These are phyloP conservation scores for Euphorbia pulcherrima DNA, from an alignment of 345 rosid genomes.

Conservation along the genomic window DNA sequence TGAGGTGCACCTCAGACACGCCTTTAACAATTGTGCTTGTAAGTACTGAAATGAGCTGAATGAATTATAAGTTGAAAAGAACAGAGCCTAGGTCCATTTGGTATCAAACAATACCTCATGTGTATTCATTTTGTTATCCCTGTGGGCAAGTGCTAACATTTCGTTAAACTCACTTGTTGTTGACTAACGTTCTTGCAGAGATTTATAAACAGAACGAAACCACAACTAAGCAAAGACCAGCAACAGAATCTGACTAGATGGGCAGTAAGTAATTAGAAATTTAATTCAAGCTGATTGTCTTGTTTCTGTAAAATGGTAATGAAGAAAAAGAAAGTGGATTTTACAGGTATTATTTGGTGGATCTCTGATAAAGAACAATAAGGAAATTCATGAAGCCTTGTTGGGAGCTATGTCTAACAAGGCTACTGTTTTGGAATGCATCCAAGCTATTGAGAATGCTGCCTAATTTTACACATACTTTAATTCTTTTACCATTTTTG, in stretches of 20 bases:
- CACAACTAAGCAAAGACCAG: constrained; percentile 71
- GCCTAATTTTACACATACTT: constrained; percentile 24
- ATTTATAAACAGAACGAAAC: constrained; percentile 81
- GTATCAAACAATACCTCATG: too few relatives aligned
- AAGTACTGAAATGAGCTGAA: too few relatives aligned
- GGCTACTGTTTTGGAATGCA: constrained; percentile 73
- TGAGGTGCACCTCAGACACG: too few relatives aligned
- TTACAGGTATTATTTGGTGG: constrained; percentile 75
- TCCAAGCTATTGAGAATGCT: constrained; percentile 66
- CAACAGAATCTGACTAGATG: constrained; percentile 96
- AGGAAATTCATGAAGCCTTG: constrained; percentile 58
- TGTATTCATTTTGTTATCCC: too few relatives aligned
- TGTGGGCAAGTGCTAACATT: too few relatives aligned
- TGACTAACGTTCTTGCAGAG: constrained; percentile 60
- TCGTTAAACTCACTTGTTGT: too few relatives aligned
- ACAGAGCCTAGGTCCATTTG: too few relatives aligned
- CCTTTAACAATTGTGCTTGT: too few relatives aligned
- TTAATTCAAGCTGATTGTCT: neutral
- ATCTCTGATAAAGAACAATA: constrained; percentile 80
- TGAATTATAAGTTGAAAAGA: too few relatives aligned
- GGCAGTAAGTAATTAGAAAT: constrained; percentile 59
- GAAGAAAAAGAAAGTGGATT: neutral
- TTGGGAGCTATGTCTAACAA: constrained; percentile 74
- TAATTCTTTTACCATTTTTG: too few relatives aligned
- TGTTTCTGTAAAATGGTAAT: too few relatives aligned